A percentile compares a stretch with the other conserved stretches of the same genome.
Conservation (phyloP, 2,329 filamentous ascomycete species). For the Trichoderma citrinoviride region DNA sequence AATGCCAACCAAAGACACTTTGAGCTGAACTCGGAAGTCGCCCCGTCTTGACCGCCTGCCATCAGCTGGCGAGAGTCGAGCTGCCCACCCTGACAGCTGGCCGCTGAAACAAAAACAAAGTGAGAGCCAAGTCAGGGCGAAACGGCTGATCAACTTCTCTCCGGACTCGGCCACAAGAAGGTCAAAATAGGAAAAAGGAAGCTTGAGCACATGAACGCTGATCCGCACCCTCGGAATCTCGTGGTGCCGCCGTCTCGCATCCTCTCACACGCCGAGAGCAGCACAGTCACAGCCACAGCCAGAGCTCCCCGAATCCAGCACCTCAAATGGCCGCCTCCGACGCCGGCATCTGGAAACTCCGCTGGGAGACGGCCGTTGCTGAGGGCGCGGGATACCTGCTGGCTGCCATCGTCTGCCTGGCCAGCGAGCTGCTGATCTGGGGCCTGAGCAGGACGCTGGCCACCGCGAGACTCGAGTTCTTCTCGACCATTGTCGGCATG, state of each 20-base stretch:
- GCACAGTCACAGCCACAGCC: neutral
- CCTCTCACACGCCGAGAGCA: neutral
- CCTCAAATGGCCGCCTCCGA: slow-evolving; percentile 9
- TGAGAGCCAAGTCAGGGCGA: neutral
- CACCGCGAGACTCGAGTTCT: slow-evolving; percentile 40
- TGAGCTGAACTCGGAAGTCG: slow-evolving; percentile 26
- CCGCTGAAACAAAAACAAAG: neutral
- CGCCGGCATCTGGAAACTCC: slow-evolving; percentile 22
- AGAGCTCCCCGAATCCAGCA: neutral
- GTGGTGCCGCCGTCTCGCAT: slow-evolving; percentile 3
- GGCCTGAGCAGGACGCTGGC: slow-evolving; percentile 40
- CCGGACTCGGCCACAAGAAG: neutral
- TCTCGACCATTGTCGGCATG: slow-evolving; percentile 51
- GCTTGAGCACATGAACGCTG: too few relatives aligned
- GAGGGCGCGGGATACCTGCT: slow-evolving; percentile 30
- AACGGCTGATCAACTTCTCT: neutral
- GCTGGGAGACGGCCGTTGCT: slow-evolving; percentile 15
- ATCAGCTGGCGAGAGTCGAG: slow-evolving; percentile 30
- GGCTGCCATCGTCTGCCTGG: slow-evolving; percentile 39
- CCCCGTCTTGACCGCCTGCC: slow-evolving; percentile 24
- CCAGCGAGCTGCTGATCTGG: slow-evolving; percentile 47
- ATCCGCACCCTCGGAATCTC: neutral
- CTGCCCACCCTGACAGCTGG: slow-evolving; percentile 7
- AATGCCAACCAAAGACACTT: slow-evolving; percentile 16
- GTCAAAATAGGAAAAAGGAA: too few relatives aligned